phyloP scores from a whole-genome alignment of 208 protist genomes.

The Trypanosoma brucei region DNA sequence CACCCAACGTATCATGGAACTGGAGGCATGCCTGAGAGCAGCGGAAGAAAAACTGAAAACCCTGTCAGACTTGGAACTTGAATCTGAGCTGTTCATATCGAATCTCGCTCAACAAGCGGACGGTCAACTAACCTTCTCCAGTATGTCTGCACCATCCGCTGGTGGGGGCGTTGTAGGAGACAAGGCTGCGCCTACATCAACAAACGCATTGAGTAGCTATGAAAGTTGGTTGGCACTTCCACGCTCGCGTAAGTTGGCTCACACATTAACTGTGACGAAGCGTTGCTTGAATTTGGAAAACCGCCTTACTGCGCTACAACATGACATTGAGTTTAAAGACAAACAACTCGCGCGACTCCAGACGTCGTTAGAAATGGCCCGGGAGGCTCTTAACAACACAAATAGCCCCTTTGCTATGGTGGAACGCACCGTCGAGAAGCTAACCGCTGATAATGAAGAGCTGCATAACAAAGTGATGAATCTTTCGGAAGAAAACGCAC shows the following conservation, averaged over 20 bases:
- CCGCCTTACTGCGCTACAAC: constrained; percentile 44
- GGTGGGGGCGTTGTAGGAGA: constrained; percentile 1
- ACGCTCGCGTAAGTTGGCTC: constrained; percentile 67
- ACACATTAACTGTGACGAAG: constrained; percentile 78
- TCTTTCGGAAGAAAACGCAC: constrained; percentile 49
- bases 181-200: not conserved
- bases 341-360: constrained; percentile 69
- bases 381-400: constrained; percentile 79
- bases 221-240: constrained; percentile 69
- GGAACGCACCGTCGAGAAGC: constrained; percentile 62
- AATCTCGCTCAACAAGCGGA: constrained; percentile 48
- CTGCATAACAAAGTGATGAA: constrained; percentile 40
- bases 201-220: constrained; percentile 19
- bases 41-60: constrained; percentile 83
- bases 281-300: constrained; percentile 88
- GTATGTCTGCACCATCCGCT: not conserved
- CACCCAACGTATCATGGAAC: constrained; percentile 67
- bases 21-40: constrained; percentile 60
- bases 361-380: constrained; percentile 59
- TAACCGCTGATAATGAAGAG: constrained; percentile 50
- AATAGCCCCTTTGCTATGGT: constrained; percentile 82
- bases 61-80: constrained; percentile 76
- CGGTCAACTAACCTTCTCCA: constrained; percentile 25
- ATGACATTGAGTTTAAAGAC: constrained; percentile 67
- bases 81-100: constrained; percentile 82